Evolutionary conservation across 768 basidiomycete genomes (phyloP), one percentile per base, ranked within the genome.

Genomic region (Chiua virens): DNA sequence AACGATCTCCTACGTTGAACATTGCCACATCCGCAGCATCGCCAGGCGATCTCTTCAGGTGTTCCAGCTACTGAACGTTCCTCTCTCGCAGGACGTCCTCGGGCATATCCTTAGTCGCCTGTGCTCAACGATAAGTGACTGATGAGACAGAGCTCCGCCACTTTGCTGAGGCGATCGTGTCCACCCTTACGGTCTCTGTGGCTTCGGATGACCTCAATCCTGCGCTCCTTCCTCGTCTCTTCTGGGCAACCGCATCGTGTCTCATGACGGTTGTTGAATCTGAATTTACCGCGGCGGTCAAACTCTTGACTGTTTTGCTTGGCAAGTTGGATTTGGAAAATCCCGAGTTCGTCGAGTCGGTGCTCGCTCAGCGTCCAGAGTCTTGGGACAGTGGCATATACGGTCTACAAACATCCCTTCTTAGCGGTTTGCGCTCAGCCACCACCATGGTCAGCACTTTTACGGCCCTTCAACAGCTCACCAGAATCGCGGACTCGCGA

Each of bases 31-130:
- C 54, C 83, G 92, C 42, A 83, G 85, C 35, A 83, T 85, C 18
- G 92, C 95, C 3, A 91, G 89, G 71, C 81, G 93, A 28, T 95
- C 93, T 10, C 74, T 97, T 52, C 94, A 97, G 65, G 75, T 93
- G n/a, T 93, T 91, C 70, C 85, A 92, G 34, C 82, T 87, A 1
- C 73, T 97, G 20, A 80, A 83, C 63, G 87, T 92, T 0, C 75
- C 79, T 23, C 78, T 92, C 36, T 84, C 82, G 46, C 81, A 85
- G 50, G 71, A 77, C 8, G 86, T 90, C 67, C 76, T 97, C 17
- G 88, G 89, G 2, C 79, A 87, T 42, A 75, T 95, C 21, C 77
- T 98, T 4, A 89, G 88, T 27, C 81, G 94, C 23, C 72, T 96
- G 8, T 91, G 91, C 15, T 89, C 86, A 60, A 92, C 89, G 10